These are phyloP conservation scores for Backusella morwellensis DNA, from an alignment of 192 early-diverging fungal species.

Conservation along the genomic window DNA sequence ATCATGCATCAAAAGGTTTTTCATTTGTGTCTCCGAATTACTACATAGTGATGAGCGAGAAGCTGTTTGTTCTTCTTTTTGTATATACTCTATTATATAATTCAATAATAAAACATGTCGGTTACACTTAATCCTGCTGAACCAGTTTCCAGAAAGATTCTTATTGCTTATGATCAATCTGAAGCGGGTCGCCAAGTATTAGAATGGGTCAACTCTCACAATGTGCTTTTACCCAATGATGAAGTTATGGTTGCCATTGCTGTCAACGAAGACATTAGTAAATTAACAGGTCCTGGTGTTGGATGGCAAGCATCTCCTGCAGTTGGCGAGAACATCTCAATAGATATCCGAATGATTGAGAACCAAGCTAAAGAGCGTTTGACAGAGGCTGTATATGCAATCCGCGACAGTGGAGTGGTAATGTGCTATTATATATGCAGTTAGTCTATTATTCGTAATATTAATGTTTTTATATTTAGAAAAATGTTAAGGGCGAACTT, in stretches of 20 bases:
- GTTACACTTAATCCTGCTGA: background rate
- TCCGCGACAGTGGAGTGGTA: background rate
- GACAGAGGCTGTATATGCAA: background rate
- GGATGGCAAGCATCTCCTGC: background rate
- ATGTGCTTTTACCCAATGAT: conserved; percentile 2
- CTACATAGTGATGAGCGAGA: background rate
- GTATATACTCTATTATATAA: background rate
- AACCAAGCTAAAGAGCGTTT: background rate
- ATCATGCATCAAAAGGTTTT: background rate
- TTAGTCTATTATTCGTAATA: background rate
- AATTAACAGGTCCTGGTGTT: background rate
- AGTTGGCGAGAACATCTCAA: background rate
- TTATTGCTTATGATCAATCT: conserved; percentile 2
- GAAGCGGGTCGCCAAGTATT: background rate
- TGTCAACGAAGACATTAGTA: background rate
- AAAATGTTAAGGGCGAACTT: background rate
- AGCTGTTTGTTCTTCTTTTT: background rate
- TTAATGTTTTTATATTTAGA: background rate
- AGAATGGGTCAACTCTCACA: conserved; percentile 3
- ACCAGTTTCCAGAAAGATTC: background rate
- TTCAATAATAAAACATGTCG: background rate
- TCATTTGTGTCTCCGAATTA: background rate
- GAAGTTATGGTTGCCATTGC: background rate
- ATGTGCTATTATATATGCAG: background rate
- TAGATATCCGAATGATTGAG: background rate